Base-by-base conservation (phyloP, 176 grass and related monocot genomes). In the Carex pumila region DNA sequence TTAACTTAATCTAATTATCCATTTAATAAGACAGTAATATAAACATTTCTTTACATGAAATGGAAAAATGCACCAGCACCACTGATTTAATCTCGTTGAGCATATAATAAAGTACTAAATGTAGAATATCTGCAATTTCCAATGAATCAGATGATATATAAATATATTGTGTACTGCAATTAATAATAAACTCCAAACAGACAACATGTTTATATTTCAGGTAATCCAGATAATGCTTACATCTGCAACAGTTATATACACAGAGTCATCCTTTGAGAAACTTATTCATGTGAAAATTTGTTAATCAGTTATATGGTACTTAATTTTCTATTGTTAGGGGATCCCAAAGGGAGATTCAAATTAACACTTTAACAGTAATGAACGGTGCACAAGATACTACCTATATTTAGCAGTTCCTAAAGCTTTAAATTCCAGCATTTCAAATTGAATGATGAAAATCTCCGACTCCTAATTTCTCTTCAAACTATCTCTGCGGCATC, bases 281-380 rank as follows among this genome's bases (percentile, higher is more conserved):
- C 34, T 34, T 56, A 78, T 57, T 78, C 13, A 57, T 13, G 25
- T 4, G 29, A 56, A 34, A 78, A 29, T 57, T 78, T 78, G 73
- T 78, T 32, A 57, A 78, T 25, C 74, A 55, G 74, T 65, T 61
- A 18, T 49, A 65, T 83, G 41, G 15, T 66, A 65, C 37, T 54
- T 17, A 45, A 55, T 64, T 77, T 76, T 61, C 84, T 85, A 85
- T 85, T 74, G 31, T 60, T 85, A 85, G 67, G 54, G 69, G 47
- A 61, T n/a, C 37, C 32, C 56, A 80, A 81, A 81, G 37, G 37
- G 79, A 65, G 61, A 81, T 81, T 81, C 79, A 81, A 47, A 65
- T 65, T 17, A 78, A 64, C 68, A 72, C 41, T 43, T 81, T 45
- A 81, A 43, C 79, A 81, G 18, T 25, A 83, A 69, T n/a, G 61